Evolutionary conservation across 768 basidiomycete species (phyloP), one percentile per base, ranked within the genome.

Genomic region (Russula sp.): DNA sequence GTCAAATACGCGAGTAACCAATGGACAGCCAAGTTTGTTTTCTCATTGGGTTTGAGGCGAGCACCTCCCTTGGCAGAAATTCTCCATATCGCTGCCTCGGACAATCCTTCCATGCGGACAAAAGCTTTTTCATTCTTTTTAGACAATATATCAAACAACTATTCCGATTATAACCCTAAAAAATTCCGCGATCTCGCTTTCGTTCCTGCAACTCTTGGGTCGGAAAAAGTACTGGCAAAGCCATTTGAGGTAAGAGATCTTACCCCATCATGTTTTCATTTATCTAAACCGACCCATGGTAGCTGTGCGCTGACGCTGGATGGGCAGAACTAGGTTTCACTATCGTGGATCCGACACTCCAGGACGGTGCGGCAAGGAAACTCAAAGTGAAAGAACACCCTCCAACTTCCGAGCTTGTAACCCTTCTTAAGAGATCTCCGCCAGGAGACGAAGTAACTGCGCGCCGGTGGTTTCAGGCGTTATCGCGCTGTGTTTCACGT

Each of bases 51-150:
- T 30, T 75, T 93, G 46, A 82, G 79, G 36, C 82, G 86, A 10
- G 81, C 80, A 62, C 94, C 94, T 2, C 83, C 87, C 1, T 74
- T 96, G 30, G 77, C 83, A 5, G 79, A 79, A 3, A 73, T 94
- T 5, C 79, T 98, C 16, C 74, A 80, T 16, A 77, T 97, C 5
- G 93, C 92, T 52, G 80, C 90, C 3, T 80, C 80, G 30, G 65
- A 78, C 3, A 81, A 88, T 67, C 59, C 75, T 8, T 70, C 80
- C 70, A 73, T 83, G 40, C 84, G 84, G n/a, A 70, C 77, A 7
- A 74, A 77, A 11, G 93, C 94, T 0, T 77, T 98, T 60, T 84
- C 86, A 62, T 98, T 96, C 76, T 80, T 98, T 34, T 75, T 95
- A 50, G 87, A 92, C 57, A 89, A 95, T 69, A 79, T 88, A 36